phyloP scores from a whole-genome alignment of 1,284 basidiomycete species.

The Puccinia triticina region DNA sequence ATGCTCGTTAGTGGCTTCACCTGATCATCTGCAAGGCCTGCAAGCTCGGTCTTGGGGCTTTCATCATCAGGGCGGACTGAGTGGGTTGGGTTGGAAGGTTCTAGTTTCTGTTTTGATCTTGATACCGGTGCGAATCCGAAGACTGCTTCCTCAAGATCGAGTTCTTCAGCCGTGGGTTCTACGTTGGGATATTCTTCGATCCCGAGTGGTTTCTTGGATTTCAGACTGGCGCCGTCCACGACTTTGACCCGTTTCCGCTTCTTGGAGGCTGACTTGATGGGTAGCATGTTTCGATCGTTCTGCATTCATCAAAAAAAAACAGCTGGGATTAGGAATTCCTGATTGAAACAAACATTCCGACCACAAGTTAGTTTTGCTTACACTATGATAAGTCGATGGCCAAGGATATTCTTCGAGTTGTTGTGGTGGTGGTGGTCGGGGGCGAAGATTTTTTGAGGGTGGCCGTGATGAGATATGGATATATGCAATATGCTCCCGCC shows the following conservation, averaged over 20 bases:
- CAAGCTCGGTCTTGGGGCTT: slow-evolving; percentile 47
- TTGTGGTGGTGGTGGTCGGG: not conserved
- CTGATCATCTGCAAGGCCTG: slow-evolving; percentile 57
- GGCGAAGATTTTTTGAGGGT: not conserved
- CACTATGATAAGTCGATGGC: no score
- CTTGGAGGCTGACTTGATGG: slow-evolving; percentile 7
- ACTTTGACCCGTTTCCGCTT: slow-evolving; percentile 35
- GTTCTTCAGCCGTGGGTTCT: slow-evolving; percentile 16
- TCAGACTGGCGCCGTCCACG: not conserved
- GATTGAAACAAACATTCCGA: no score
- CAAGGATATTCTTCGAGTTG: not conserved
- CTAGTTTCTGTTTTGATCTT: slow-evolving; percentile 26
- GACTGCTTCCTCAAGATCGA: slow-evolving; percentile 43
- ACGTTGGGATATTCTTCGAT: not conserved
- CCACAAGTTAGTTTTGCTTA: no score
- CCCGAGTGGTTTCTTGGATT: slow-evolving; percentile 22
- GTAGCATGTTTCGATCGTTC: not conserved
- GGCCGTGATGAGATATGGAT: not conserved
- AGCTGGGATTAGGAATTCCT: no score
- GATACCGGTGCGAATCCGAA: slow-evolving; percentile 18
- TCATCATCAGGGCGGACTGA: slow-evolving; percentile 39
- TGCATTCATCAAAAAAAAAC: no score
- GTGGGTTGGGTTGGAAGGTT: not conserved
- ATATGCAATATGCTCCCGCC: not conserved
- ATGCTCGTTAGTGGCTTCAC: slow-evolving; percentile 2